A percentile compares a stretch with the other conserved stretches of the same genome.
Conservation (phyloP, 2,329 filamentous ascomycete genomes). For the Sarocladium kiliense region DNA sequence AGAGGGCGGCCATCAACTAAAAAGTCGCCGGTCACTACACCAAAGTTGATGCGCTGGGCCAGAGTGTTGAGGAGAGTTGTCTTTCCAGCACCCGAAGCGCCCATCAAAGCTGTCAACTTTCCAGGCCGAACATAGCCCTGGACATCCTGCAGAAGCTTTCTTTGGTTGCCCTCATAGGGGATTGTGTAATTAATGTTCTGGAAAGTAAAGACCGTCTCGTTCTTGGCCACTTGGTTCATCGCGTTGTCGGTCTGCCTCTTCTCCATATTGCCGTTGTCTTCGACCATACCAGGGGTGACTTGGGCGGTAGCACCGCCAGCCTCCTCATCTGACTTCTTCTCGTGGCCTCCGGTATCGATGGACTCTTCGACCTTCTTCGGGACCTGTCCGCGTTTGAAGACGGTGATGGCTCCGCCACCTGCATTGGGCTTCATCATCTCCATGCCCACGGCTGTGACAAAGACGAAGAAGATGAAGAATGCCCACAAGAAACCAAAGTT, state of each 20-base stretch:
- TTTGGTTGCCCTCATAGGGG: slow-evolving; percentile 54
- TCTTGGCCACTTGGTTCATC: slow-evolving; percentile 50
- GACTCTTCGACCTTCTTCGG: slow-evolving; percentile 52
- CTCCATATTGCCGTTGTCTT: slow-evolving; percentile 17
- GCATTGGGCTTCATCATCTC: slow-evolving; percentile 60
- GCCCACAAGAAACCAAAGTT: slow-evolving; percentile 76
- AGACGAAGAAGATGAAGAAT: slow-evolving; percentile 68
- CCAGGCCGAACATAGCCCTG: slow-evolving; percentile 83
- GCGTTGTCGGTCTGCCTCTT: slow-evolving; percentile 24
- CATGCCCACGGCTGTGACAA: slow-evolving; percentile 64
- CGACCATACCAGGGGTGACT: slow-evolving; percentile 60
- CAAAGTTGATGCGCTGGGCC: slow-evolving; percentile 70
- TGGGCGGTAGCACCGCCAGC: slow-evolving; percentile 19
- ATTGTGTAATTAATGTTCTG: slow-evolving; percentile 45
- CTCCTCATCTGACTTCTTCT: slow-evolving; percentile 47
- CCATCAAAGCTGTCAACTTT: slow-evolving; percentile 76
- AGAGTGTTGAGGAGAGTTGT: slow-evolving; percentile 71
- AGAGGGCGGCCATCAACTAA: slow-evolving; percentile 69
- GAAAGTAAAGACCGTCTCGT: slow-evolving; percentile 54
- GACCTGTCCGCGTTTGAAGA: slow-evolving; percentile 59
- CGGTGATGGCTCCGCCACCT: slow-evolving; percentile 53
- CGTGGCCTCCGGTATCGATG: slow-evolving; percentile 45
- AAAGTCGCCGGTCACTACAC: slow-evolving; percentile 71
- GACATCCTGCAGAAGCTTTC: slow-evolving; percentile 67
- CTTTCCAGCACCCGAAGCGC: slow-evolving; percentile 56